phyloP scores from a whole-genome alignment of 169 alveolate genomes.

The Plasmodium blacklocki region DNA sequence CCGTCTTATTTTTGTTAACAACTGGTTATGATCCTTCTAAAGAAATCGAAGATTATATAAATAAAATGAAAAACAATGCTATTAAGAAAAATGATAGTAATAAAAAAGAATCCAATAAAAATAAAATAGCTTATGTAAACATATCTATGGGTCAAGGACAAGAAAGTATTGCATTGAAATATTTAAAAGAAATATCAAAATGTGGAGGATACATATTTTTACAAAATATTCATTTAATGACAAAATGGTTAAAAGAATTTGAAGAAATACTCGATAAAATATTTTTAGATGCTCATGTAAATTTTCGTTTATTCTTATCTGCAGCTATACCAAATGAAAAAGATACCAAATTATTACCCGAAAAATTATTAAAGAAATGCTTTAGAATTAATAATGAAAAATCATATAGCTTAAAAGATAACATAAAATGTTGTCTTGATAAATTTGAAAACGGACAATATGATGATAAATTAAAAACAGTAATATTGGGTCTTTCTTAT shows the following conservation, averaged over 20 bases:
- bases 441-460: constrained; percentile 87
- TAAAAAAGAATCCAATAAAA: constrained; percentile 73
- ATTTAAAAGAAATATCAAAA: constrained; percentile 93
- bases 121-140: constrained; percentile 93
- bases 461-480: constrained; percentile 94
- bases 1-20: constrained; percentile 95
- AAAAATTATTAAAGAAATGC: constrained; percentile 54
- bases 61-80: constrained; percentile 21
- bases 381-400: constrained; percentile 65
- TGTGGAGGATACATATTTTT: constrained; percentile 96
- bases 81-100: constrained; percentile 77
- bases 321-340: constrained; percentile 85
- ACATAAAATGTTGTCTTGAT: constrained; percentile 81
- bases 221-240: constrained; percentile 96
- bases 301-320: constrained; percentile 95
- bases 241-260: constrained; percentile 93
- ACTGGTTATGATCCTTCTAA: constrained; percentile 96
- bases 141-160: constrained; percentile 99
- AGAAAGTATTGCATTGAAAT: constrained; percentile 95
- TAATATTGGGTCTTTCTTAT: constrained; percentile 94
- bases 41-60: constrained; percentile 88
- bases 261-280: constrained; percentile 95
- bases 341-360: constrained; percentile 59
- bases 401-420: constrained; percentile 80
- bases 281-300: constrained; percentile 94